Percentiles rank a stretch among this genome's conserved stretches.
These are phyloP conservation scores for Mayamaea pseudoterrestris DNA, from an alignment of 108 stramenopile species.

Conservation along the genomic window DNA sequence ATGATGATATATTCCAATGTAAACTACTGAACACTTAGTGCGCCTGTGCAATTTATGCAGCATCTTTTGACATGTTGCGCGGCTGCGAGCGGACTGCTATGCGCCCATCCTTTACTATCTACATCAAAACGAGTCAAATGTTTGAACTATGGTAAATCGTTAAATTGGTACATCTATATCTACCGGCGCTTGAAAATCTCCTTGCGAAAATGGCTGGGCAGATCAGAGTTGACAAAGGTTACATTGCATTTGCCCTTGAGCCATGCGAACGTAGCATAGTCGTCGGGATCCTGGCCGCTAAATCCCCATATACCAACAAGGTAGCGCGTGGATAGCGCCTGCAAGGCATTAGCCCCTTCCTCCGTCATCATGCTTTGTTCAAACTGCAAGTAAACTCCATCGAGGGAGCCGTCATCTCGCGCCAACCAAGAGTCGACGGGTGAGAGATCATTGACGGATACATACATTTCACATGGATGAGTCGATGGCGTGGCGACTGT, in stretches of 20 bases:
- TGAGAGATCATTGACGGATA: conserved; percentile 33
- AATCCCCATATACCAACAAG: conserved; percentile 48
- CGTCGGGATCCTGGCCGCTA: conserved; percentile 50
- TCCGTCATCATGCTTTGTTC: conserved; percentile 46
- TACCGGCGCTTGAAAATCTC: conserved; percentile 8
- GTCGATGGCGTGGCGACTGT: conserved; percentile 41
- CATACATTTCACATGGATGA: conserved; percentile 26
- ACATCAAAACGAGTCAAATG: too few relatives aligned
- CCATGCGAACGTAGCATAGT: conserved; percentile 33
- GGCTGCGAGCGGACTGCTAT: too few relatives aligned
- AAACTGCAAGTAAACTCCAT: conserved; percentile 68
- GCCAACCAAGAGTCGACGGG: conserved; percentile 42
- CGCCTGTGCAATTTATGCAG: too few relatives aligned
- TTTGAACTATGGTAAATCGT: too few relatives aligned
- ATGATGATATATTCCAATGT: too few relatives aligned
- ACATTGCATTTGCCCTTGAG: conserved; percentile 47
- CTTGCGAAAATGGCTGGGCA: conserved; percentile 41
- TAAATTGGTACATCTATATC: too few relatives aligned
- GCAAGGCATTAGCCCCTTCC: conserved; percentile 26
- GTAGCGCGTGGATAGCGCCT: conserved; percentile 25
- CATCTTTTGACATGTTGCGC: too few relatives aligned
- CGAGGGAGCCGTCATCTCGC: conserved; percentile 29
- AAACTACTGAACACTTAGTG: too few relatives aligned
- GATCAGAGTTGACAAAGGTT: conserved; percentile 60
- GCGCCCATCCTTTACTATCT: too few relatives aligned